Conservation (phyloP, 768 basidiomycete genomes). For the Candolleomyces eurysporus region DNA sequence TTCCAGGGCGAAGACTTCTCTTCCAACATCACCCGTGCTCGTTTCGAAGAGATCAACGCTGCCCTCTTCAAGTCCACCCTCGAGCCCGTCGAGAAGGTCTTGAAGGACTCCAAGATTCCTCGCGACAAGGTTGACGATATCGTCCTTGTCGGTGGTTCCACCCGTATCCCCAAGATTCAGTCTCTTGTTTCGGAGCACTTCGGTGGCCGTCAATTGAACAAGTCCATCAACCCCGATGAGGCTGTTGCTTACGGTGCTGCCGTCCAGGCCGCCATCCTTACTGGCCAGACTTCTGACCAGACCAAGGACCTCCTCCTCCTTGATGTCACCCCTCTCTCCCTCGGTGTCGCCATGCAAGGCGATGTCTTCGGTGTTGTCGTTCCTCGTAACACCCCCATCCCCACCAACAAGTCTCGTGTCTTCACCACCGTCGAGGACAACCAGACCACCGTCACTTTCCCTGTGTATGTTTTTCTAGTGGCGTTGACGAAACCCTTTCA, state of each 20-base stretch:
- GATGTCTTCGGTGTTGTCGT: conserved; percentile 99
- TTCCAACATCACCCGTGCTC: conserved; percentile 97
- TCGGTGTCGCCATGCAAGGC: conserved; percentile 99
- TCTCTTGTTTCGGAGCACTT: conserved; percentile 98
- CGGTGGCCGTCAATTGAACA: conserved; percentile 96
- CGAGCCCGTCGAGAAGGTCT: conserved; percentile 97
- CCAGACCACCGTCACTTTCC: conserved; percentile 99
- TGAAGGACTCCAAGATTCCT: conserved; percentile 98
- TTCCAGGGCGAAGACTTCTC: conserved; percentile 99
- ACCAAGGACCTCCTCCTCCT: conserved; percentile 98
- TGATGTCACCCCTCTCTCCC: conserved; percentile 96
- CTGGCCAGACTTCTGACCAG: conserved; percentile 98
- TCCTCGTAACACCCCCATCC: conserved; percentile 99
- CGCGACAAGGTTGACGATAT: conserved; percentile 98
- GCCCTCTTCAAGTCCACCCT: conserved; percentile 93
- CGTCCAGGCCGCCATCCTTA: conserved; percentile 98
- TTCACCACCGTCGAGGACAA: conserved; percentile 99
- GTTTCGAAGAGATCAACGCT: conserved; percentile 99
- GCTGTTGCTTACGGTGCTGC: conserved; percentile 99
- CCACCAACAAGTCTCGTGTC: conserved; percentile 97
- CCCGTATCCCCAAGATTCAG: conserved; percentile 99
- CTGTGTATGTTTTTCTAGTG: conserved; percentile 47
- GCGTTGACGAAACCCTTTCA: background rate
- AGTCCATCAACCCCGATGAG: conserved; percentile 99
- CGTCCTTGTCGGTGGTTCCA: conserved; percentile 99